These are phyloP conservation scores for Cercospora sp. DNA, from an alignment of 2,329 filamentous ascomycete species.

Conservation along the genomic window DNA sequence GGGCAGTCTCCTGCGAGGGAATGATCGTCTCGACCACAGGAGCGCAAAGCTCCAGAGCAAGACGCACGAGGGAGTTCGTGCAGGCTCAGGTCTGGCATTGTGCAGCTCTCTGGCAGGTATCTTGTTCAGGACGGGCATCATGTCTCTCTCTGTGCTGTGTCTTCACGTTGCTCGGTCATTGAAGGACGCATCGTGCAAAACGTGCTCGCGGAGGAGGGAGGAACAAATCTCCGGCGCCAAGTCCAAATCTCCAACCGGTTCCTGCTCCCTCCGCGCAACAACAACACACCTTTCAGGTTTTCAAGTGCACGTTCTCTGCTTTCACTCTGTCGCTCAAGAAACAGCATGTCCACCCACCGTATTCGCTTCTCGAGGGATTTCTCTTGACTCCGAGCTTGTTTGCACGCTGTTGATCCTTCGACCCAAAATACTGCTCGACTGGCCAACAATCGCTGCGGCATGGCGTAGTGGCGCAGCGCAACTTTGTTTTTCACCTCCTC, in stretches of 20 bases:
- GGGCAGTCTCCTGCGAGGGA: not conserved
- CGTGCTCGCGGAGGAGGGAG: not conserved
- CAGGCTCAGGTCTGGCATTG: not conserved
- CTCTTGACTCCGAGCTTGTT: not conserved
- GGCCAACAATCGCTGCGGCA: not conserved
- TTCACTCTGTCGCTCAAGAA: not conserved
- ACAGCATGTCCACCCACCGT: not conserved
- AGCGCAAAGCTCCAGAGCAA: not conserved
- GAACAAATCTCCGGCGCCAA: not conserved
- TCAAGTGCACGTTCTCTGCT: not conserved
- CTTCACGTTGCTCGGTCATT: not conserved
- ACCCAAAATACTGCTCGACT: not conserved
- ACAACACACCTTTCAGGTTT: not conserved
- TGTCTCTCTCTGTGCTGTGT: not conserved
- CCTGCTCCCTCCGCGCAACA: not conserved
- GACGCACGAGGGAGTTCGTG: not conserved
- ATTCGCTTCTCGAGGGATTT: not conserved
- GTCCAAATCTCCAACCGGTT: not conserved
- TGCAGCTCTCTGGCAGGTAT: not conserved
- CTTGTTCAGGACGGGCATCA: not conserved
- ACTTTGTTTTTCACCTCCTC: not conserved
- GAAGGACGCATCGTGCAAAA: not conserved
- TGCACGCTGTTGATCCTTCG: not conserved
- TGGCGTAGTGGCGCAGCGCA: not conserved
- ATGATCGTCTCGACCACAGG: not conserved